phyloP scores from a whole-genome alignment of 805 yeast genomes.

The Ogataea salicorniae region DNA sequence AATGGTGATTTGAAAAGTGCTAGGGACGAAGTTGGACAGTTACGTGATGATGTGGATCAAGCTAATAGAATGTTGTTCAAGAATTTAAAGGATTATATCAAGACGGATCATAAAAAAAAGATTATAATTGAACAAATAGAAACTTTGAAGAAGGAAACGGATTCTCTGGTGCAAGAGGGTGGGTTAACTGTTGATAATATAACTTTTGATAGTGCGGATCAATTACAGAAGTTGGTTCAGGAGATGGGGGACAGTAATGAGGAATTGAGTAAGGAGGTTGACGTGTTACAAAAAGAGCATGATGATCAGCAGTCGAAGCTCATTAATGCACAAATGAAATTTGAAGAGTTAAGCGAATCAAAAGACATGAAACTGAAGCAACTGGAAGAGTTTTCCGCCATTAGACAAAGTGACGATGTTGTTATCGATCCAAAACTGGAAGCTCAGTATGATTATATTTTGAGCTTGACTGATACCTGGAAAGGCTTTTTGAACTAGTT shows the following conservation, averaged over 20 bases:
- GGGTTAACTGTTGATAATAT: conserved; percentile 21
- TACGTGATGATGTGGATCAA: conserved; percentile 15
- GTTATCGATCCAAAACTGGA: conserved; percentile 11
- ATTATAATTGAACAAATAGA: conserved; percentile 15
- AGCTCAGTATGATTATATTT: conserved; percentile 11
- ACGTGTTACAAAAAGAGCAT: too few species aligned
- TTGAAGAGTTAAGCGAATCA: not conserved
- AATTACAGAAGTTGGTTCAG: conserved; percentile 25
- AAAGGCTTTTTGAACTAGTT: not conserved
- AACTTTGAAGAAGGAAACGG: conserved; percentile 24
- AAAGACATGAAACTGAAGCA: conserved; percentile 7
- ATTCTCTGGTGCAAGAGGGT: conserved; percentile 22
- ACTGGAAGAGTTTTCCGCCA: conserved; percentile 1
- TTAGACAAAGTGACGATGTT: not conserved
- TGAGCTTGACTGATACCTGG: conserved; percentile 8
- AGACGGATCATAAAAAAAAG: conserved; percentile 24
- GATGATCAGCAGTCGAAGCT: too few species aligned
- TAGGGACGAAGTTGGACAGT: conserved; percentile 13
- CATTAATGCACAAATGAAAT: not conserved
- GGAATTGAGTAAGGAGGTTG: not conserved
- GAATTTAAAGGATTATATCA: conserved; percentile 28
- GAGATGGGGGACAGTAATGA: conserved; percentile 20
- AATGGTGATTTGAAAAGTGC: conserved; percentile 9
- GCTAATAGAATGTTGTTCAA: conserved; percentile 19
- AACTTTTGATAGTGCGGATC: conserved; percentile 27